phyloP scores from a whole-genome alignment of 2,329 filamentous ascomycete genomes.

The Penicillium sp. region DNA sequence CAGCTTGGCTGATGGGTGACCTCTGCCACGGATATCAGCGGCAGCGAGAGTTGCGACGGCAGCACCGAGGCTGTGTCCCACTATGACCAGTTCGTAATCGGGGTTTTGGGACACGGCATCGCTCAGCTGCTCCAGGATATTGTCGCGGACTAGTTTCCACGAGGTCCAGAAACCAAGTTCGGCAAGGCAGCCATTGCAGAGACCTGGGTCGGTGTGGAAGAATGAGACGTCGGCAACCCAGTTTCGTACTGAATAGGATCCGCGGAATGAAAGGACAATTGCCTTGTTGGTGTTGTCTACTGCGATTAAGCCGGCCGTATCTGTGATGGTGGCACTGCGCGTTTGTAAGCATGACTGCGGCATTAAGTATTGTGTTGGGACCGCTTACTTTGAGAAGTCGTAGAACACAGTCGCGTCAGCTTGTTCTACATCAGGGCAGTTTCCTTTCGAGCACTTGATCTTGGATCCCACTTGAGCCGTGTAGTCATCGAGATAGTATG shows the following conservation, averaged over 20 bases:
- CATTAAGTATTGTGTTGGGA: not conserved
- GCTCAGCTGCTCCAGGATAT: slow-evolving; percentile 39
- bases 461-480: slow-evolving; percentile 39
- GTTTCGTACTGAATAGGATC: slow-evolving; percentile 38
- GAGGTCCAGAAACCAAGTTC: slow-evolving; percentile 49
- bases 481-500: slow-evolving; percentile 52
- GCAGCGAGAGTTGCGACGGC: slow-evolving; percentile 63
- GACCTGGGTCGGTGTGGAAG: slow-evolving; percentile 31
- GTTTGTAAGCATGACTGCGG: not conserved
- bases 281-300: slow-evolving; percentile 46
- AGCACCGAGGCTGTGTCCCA: slow-evolving; percentile 68
- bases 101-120: slow-evolving; percentile 22
- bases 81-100: slow-evolving; percentile 43
- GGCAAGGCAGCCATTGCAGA: slow-evolving; percentile 46
- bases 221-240: slow-evolving; percentile 33
- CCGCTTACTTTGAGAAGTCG: slow-evolving; percentile 48
- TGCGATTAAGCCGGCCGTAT: slow-evolving; percentile 17
- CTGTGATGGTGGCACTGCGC: slow-evolving; percentile 13
- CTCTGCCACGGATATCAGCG: slow-evolving; percentile 36
- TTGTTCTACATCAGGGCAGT: slow-evolving; percentile 47
- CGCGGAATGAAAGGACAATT: slow-evolving; percentile 40
- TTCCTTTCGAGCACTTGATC: slow-evolving; percentile 44
- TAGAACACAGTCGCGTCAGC: slow-evolving; percentile 34
- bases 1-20: slow-evolving; percentile 51
- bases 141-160: slow-evolving; percentile 40